Evolutionary conservation across 2,329 filamentous ascomycete species (phyloP).

Genomic region (Nemania abortiva): DNA sequence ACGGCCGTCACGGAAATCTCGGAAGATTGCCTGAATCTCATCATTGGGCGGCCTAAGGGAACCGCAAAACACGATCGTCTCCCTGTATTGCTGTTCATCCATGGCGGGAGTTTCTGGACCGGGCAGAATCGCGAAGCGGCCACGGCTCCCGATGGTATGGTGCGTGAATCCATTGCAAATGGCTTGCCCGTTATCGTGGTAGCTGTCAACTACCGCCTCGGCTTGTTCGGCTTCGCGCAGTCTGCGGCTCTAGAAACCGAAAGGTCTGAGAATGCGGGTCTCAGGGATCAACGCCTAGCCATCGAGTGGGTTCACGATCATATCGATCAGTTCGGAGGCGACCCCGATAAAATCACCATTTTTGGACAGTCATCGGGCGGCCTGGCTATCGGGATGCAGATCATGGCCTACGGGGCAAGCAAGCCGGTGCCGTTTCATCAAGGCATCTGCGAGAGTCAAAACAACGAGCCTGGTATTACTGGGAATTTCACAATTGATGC

Average conservation of each 20-base stretch:
- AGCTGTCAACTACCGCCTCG: slow-evolving; percentile 53
- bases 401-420: slow-evolving; percentile 61
- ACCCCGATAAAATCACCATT: slow-evolving; percentile 58
- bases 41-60: slow-evolving; percentile 51
- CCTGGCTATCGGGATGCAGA: slow-evolving; percentile 59
- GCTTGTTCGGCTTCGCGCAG: slow-evolving; percentile 51
- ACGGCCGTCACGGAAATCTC: slow-evolving; percentile 55
- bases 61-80: slow-evolving; percentile 44
- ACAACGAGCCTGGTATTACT: slow-evolving; percentile 64
- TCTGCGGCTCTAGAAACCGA: slow-evolving; percentile 47
- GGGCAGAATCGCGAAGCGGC: slow-evolving; percentile 52
- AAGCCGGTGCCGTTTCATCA: slow-evolving; percentile 60
- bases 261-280: slow-evolving; percentile 59
- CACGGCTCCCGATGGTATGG: slow-evolving; percentile 58
- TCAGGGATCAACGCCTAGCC: slow-evolving; percentile 59
- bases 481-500: slow-evolving; percentile 62
- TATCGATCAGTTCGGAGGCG: slow-evolving; percentile 59
- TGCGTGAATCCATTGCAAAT: slow-evolving; percentile 60
- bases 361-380: slow-evolving; percentile 55
- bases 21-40: slow-evolving; percentile 54
- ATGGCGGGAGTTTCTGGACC: slow-evolving; percentile 52
- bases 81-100: slow-evolving; percentile 55
- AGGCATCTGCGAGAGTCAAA: slow-evolving; percentile 61
- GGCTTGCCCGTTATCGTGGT: slow-evolving; percentile 54
- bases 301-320: slow-evolving; percentile 62